Evolutionary conservation across 352 stramenopile genomes (phyloP).

Genomic region (Pythium volutum): DNA sequence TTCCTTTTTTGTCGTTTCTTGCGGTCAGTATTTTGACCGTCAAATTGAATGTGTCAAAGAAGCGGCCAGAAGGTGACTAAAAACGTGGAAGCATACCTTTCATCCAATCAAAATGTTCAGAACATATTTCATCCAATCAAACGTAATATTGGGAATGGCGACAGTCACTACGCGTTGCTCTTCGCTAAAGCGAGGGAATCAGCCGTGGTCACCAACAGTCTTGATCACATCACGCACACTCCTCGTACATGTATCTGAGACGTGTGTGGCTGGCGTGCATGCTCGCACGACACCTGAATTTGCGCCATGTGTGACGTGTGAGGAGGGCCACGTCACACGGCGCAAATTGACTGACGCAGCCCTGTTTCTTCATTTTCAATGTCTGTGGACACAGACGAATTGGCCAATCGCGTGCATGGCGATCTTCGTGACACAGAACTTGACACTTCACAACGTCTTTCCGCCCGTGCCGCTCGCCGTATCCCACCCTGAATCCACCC

Average conservation of each 20-base stretch:
- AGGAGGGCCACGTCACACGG: neutral
- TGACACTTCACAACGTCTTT: neutral
- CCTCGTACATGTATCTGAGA: no score
- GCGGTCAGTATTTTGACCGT: slow-evolving; percentile 1
- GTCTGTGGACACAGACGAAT: slow-evolving; percentile 13
- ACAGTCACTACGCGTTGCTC: neutral
- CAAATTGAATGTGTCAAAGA: slow-evolving; percentile 21
- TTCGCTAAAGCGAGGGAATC: slow-evolving; percentile 5
- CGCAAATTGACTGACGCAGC: neutral
- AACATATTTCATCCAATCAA: neutral
- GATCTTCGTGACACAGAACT: neutral
- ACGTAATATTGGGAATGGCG: no score
- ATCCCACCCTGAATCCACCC: no score
- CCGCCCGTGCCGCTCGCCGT: no score
- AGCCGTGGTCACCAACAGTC: neutral
- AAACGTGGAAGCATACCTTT: slow-evolving; percentile 1
- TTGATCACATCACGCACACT: no score
- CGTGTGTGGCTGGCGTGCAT: no score
- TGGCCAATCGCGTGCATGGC: slow-evolving; percentile 3
- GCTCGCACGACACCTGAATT: no score
- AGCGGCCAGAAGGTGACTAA: slow-evolving; percentile 12
- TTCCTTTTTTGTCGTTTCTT: neutral
- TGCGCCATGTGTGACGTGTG: neutral
- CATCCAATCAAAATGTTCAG: neutral
- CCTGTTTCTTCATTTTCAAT: neutral